These are phyloP conservation scores for Diaporthe citri DNA, from an alignment of 2,329 filamentous ascomycete species.

Conservation along the genomic window DNA sequence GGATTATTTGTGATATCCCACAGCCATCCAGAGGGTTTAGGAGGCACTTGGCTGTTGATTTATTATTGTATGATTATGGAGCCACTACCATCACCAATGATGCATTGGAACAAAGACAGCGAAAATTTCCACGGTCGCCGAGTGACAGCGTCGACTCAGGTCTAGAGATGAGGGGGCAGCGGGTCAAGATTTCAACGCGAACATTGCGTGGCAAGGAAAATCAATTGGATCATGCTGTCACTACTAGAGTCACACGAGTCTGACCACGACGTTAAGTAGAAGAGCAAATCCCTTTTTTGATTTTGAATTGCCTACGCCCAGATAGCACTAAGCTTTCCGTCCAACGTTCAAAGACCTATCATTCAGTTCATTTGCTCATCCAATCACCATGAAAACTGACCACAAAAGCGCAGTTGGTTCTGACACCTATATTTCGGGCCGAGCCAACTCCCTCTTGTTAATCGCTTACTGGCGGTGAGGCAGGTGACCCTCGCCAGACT, in stretches of 20 bases:
- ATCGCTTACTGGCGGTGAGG: slow-evolving; percentile 54
- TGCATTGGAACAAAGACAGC: background rate
- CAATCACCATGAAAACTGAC: slow-evolving; percentile 2
- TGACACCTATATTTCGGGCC: slow-evolving; percentile 1
- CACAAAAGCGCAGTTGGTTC: background rate
- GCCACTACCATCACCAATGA: background rate
- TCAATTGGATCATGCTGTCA: background rate
- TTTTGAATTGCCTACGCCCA: slow-evolving; percentile 31
- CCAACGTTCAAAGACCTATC: slow-evolving; percentile 30
- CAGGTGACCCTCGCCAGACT: slow-evolving; percentile 58
- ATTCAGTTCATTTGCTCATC: slow-evolving; percentile 26
- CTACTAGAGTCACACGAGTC: background rate
- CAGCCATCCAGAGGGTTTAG: background rate
- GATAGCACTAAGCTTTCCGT: slow-evolving; percentile 17
- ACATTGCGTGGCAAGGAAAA: background rate
- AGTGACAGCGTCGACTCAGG: background rate
- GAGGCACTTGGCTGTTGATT: slow-evolving; percentile 9
- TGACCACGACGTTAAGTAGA: background rate
- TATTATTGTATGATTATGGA: background rate
- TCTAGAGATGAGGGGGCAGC: too few species aligned
- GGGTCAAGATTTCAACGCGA: background rate
- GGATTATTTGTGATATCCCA: slow-evolving; percentile 29
- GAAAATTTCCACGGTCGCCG: background rate
- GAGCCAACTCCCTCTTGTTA: background rate
- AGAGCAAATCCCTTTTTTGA: slow-evolving; percentile 31